Percentiles rank a stretch among this genome's conserved stretches.
Conservation (phyloP, 139 green algal species). For the Chlorella sp. region DNA sequence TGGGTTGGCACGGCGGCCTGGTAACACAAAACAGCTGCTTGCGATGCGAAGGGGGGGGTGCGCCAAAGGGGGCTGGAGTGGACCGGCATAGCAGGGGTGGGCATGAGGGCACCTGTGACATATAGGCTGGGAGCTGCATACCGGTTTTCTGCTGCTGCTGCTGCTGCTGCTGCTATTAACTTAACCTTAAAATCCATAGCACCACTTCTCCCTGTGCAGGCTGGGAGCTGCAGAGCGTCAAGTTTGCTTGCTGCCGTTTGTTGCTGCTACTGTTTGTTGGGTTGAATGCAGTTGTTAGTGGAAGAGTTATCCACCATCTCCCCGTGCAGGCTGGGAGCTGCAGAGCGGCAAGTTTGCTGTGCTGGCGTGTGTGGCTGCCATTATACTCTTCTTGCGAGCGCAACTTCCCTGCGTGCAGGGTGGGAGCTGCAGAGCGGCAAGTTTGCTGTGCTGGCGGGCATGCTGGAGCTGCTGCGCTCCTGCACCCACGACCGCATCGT, state of each 20-base stretch:
- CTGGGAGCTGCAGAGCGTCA: background rate
- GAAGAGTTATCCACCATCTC: too few species aligned
- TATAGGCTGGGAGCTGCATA: too few species aligned
- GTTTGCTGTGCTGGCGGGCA: slow-evolving; percentile 78
- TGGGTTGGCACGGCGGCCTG: background rate
- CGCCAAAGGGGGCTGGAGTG: too few species aligned
- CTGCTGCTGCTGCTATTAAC: too few species aligned
- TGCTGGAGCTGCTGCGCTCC: slow-evolving; percentile 85
- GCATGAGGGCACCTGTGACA: too few species aligned
- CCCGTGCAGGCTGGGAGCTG: background rate
- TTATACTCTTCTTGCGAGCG: too few species aligned
- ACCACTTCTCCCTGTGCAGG: background rate
- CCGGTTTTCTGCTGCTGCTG: too few species aligned
- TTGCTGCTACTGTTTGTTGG: background rate
- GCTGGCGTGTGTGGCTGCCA: background rate
- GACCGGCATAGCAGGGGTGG: too few species aligned
- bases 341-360: background rate
- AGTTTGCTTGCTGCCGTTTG: background rate
- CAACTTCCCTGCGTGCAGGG: background rate
- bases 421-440: slow-evolving; percentile 45
- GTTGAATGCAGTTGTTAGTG: too few species aligned
- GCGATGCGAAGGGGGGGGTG: too few species aligned
- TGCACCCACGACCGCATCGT: slow-evolving; percentile 90
- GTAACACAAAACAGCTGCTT: too few species aligned
- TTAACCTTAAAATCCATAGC: too few species aligned